These are phyloP conservation scores for Stachybotrys echinatus DNA, from an alignment of 2,329 filamentous ascomycete genomes.

Conservation along the genomic window DNA sequence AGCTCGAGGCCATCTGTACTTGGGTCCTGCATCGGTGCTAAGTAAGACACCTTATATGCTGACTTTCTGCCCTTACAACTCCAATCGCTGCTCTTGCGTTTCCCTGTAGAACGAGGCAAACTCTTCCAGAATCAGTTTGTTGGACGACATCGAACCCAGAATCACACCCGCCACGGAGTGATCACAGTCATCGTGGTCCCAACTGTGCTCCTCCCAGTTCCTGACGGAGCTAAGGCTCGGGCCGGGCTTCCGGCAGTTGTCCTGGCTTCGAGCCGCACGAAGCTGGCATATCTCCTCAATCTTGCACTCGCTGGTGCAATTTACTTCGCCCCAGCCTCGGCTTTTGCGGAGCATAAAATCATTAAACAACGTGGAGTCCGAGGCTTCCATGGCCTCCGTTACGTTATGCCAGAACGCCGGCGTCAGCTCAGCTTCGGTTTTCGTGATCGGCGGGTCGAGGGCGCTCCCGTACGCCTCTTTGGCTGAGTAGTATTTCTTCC, in stretches of 20 bases:
- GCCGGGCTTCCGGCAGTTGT: conserved; percentile 40
- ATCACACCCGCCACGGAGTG: conserved; percentile 19
- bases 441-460: conserved; percentile 32
- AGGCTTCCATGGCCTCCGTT: conserved; percentile 39
- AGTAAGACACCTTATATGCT: neutral
- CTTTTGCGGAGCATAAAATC: conserved; percentile 41
- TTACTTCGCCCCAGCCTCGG: conserved; percentile 35
- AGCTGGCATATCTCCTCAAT: conserved; percentile 44
- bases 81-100: conserved; percentile 6
- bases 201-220: conserved; percentile 13
- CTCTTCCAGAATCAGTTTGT: conserved; percentile 16
- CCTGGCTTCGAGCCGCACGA: conserved; percentile 44
- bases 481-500: conserved; percentile 51
- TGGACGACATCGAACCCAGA: conserved; percentile 17
- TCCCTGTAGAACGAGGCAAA: conserved; percentile 5
- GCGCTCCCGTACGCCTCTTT: conserved; percentile 46
- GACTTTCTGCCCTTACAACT: conserved; percentile 2
- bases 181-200: conserved; percentile 22
- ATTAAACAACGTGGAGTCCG: conserved; percentile 35
- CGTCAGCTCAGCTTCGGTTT: conserved; percentile 39
- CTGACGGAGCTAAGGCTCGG: conserved; percentile 28
- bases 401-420: conserved; percentile 56
- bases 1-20: too few relatives aligned
- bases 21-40: too few relatives aligned
- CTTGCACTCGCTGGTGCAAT: conserved; percentile 38